Evolutionary conservation across 1,284 basidiomycete species (phyloP).

Genomic region (Rhodotorula sp.): DNA sequence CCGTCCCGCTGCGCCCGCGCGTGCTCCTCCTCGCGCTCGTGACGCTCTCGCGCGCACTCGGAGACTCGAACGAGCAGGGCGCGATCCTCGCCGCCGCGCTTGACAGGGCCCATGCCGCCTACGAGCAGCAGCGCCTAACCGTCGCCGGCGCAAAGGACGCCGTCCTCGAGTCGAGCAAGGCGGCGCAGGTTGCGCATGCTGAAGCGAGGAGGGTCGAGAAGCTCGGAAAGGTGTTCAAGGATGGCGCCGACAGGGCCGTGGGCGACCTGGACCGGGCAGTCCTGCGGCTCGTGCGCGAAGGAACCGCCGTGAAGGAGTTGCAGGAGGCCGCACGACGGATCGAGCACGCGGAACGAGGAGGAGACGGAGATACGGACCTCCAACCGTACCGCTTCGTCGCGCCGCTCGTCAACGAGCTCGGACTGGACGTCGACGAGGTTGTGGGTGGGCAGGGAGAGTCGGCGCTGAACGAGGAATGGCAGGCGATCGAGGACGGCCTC

Average conservation of each 20-base stretch:
- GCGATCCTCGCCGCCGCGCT: conserved; percentile 8
- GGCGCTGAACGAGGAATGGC: conserved; percentile 20
- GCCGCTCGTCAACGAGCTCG: conserved; percentile 18
- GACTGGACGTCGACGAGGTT: conserved; percentile 4
- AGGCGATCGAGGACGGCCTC: conserved; percentile 23
- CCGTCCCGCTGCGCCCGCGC: conserved; percentile 7
- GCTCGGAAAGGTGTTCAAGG: conserved; percentile 5
- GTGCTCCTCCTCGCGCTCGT: conserved; percentile 20
- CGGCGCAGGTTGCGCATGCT: conserved; percentile 18
- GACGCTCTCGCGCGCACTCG: conserved; percentile 17
- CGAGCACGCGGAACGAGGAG: not conserved
- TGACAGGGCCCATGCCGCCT: not conserved
- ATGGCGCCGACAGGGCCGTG: conserved; percentile 17
- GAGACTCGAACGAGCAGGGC: conserved; percentile 8
- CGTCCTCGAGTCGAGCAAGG: conserved; percentile 13
- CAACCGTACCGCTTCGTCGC: conserved; percentile 11
- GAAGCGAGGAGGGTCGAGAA: conserved; percentile 20
- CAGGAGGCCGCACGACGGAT: conserved; percentile 2
- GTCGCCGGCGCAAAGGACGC: conserved; percentile 1
- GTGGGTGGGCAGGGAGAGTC: not conserved
- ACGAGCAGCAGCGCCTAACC: not conserved
- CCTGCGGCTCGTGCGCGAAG: conserved; percentile 13
- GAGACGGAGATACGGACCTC: conserved; percentile 1
- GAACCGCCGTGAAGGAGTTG: not conserved
- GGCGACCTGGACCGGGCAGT: conserved; percentile 15